These are phyloP conservation scores for Cadophora malorum DNA, from an alignment of 2,329 filamentous ascomycete genomes.

Conservation along the genomic window DNA sequence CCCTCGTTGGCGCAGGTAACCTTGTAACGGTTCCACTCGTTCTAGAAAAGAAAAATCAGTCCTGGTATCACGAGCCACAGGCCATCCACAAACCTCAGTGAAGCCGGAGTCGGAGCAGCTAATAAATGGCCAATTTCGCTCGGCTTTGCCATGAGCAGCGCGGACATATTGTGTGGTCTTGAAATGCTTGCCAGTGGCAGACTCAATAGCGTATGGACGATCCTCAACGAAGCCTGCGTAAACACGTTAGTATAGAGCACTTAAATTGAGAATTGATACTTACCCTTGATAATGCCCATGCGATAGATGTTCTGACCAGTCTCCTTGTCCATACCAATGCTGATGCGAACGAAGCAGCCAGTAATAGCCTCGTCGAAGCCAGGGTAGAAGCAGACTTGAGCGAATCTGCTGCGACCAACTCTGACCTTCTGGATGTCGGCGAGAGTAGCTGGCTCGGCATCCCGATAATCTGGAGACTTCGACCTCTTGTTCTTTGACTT, in stretches of 20 bases:
- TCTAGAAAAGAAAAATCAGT: conserved; percentile 52
- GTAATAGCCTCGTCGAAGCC: conserved; percentile 82
- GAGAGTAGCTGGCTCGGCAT: conserved; percentile 71
- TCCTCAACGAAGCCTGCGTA: conserved; percentile 74
- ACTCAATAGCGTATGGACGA: conserved; percentile 83
- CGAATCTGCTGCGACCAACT: conserved; percentile 85
- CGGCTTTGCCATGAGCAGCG: conserved; percentile 81
- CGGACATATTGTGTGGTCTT: conserved; percentile 86
- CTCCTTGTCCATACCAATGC: conserved; percentile 77
- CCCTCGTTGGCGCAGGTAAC: conserved; percentile 75
- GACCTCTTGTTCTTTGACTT: conserved; percentile 56
- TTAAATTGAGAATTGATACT: conserved; percentile 29
- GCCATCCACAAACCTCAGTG: conserved; percentile 69
- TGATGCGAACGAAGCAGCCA: conserved; percentile 86
- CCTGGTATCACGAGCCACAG: not conserved
- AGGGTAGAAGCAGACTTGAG: conserved; percentile 91
- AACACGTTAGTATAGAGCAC: conserved; percentile 39
- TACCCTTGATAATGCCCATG: conserved; percentile 87
- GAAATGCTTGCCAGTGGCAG: conserved; percentile 74
- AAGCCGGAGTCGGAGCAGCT: conserved; percentile 86
- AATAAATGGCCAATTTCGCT: conserved; percentile 88
- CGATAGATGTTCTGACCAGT: conserved; percentile 82
- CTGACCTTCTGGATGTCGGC: conserved; percentile 85
- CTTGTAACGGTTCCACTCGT: conserved; percentile 83
- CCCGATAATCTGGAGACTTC: conserved; percentile 51